These are phyloP conservation scores for Candolleomyces aberdarensis DNA, from an alignment of 768 basidiomycete species.

Conservation along the genomic window DNA sequence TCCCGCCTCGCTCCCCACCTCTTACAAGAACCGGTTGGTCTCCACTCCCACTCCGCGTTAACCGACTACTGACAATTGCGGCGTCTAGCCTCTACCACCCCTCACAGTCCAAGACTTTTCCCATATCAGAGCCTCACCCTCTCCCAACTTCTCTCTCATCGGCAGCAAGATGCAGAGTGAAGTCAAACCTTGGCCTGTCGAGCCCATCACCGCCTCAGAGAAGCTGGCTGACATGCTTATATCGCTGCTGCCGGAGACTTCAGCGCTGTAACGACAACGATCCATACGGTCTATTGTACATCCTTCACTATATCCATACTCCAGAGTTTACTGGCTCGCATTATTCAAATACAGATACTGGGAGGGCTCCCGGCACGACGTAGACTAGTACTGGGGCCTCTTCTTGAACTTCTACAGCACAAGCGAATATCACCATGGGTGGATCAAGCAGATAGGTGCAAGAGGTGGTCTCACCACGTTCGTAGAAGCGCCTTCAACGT, in stretches of 20 bases:
- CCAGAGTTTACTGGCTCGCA: background rate
- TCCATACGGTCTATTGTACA: background rate
- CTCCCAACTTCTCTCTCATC: constrained; percentile 68
- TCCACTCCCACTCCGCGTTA: background rate
- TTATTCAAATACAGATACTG: too few relatives aligned
- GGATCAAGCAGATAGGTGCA: too few relatives aligned
- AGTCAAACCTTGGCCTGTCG: constrained; percentile 20
- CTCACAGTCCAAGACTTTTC: constrained; percentile 80
- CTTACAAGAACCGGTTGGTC: constrained; percentile 13
- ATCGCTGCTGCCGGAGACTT: constrained; percentile 9
- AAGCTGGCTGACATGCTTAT: constrained; percentile 13
- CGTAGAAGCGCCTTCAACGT: too few relatives aligned
- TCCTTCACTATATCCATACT: background rate
- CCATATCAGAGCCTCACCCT: constrained; percentile 71
- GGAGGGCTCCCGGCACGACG: too few relatives aligned
- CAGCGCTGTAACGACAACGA: background rate
- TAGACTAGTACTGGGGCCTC: too few relatives aligned
- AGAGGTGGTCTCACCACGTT: too few relatives aligned
- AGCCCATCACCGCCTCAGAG: constrained; percentile 1
- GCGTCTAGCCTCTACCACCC: constrained; percentile 31
- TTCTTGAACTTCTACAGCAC: too few relatives aligned
- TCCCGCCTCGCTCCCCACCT: constrained; percentile 17
- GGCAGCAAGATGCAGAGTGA: constrained; percentile 12
- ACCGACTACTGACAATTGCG: background rate
- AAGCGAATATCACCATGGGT: too few relatives aligned